Evolutionary conservation across 1,284 basidiomycete species (phyloP).

Genomic region (Irpex sp.): DNA sequence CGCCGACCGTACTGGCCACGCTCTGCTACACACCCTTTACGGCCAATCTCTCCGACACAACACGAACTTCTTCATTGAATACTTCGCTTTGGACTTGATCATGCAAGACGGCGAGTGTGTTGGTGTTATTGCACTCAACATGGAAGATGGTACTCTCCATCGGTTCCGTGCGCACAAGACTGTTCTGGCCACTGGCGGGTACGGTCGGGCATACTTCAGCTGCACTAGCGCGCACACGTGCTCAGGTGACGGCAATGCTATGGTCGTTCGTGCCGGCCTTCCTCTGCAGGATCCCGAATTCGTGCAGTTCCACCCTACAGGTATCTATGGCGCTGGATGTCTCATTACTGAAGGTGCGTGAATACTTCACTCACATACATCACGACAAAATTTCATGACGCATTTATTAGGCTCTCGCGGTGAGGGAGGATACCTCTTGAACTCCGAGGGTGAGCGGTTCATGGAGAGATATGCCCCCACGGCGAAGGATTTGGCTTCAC

Average conservation of each 20-base stretch:
- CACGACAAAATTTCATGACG: not conserved
- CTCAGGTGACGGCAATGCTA: conserved; percentile 98
- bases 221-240: conserved; percentile 99
- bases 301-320: conserved; percentile 99
- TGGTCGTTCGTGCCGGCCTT: conserved; percentile 95
- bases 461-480: conserved; percentile 99
- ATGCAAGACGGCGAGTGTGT: conserved; percentile 99
- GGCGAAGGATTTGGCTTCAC: conserved; percentile 98
- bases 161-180: conserved; percentile 99
- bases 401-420: conserved; percentile 81
- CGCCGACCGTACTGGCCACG: conserved; percentile 98
- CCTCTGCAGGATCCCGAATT: conserved; percentile 98
- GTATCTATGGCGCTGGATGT: conserved; percentile 99
- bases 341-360: conserved; percentile 90
- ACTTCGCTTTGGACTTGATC: conserved; percentile 96
- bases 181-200: conserved; percentile 96
- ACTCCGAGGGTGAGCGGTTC: conserved; percentile 99
- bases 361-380: not conserved
- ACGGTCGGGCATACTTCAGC: conserved; percentile 98
- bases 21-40: conserved; percentile 96
- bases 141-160: conserved; percentile 99
- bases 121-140: conserved; percentile 97
- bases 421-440: conserved; percentile 98
- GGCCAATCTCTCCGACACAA: conserved; percentile 99
- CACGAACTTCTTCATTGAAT: conserved; percentile 99